Evolutionary conservation across 169 alveolate genomes (phyloP), one percentile per base, ranked within the genome.

Genomic region (Babesia sp.): DNA sequence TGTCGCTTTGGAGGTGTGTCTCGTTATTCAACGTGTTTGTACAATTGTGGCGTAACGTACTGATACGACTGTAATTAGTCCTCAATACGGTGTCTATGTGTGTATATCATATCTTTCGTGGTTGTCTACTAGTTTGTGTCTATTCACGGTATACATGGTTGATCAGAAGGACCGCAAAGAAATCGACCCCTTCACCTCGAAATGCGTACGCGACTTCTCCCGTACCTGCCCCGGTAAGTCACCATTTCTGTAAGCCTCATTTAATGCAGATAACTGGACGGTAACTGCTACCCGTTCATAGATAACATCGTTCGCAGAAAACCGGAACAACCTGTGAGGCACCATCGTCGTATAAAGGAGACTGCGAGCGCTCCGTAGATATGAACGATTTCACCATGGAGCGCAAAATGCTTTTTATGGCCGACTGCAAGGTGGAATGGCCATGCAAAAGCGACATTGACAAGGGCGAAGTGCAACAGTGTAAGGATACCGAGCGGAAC

Each of bases 261-360:
- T 20, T 31, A 4, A 33, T 70, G 42, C 59, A 76, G 85, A 76
- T 42, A 39, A 55, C 39, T 76, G 85, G 85, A 71, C 41, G 80
- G 85, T 76, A 76, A 51, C 33, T 46, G 24, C 9, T 33, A 6
- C 9, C 20, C 12, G 48, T 46, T 33, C 6, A 20, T 72, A 20
- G 14, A 18, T 61, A 28, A n/a, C 7, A 53, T 2, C 9, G 42
- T 14, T 64, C 22, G 53, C 46, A 68, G 82, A 69, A 64, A 39
- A 42, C 42, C 42, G 81, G 69, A 9, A 55, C 44, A 24, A 22
- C 60, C 50, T 79, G 87, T 69, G 71, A 57, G 44, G 87, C 87
- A 7, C 80, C 87, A 7, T n/a, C 50, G n/a, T 69, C 83, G n/a
- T 79, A 79, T 51, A 79, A 71, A 36, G 87, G 87, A 0, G 74